These are phyloP conservation scores for Mycena metata DNA, from an alignment of 768 basidiomycete genomes.

Conservation along the genomic window DNA sequence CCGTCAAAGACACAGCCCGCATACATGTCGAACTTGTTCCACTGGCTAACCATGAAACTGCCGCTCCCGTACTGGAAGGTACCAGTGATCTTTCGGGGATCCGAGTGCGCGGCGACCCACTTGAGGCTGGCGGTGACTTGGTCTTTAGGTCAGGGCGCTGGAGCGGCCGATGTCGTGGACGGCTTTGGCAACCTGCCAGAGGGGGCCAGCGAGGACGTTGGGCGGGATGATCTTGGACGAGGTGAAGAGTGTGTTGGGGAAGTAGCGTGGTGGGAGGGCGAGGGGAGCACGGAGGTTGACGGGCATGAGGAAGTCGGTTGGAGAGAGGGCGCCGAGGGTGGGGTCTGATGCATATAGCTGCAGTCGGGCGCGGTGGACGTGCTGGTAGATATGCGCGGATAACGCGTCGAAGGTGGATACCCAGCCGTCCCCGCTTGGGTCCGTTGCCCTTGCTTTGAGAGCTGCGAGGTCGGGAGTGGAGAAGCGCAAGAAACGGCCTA, in stretches of 20 bases:
- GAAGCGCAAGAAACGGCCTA: constrained; percentile 38
- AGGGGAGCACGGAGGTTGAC: constrained; percentile 34
- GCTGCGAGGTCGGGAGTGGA: constrained; percentile 27
- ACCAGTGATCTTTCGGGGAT: constrained; percentile 17
- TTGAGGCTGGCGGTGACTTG: constrained; percentile 27
- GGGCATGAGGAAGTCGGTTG: constrained; percentile 37
- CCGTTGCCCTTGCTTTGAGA: constrained; percentile 33
- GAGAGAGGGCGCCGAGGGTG: constrained; percentile 25
- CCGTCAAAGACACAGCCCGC: constrained; percentile 31
- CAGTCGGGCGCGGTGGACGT: constrained; percentile 36
- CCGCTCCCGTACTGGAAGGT: constrained; percentile 37
- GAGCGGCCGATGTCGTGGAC: constrained; percentile 36
- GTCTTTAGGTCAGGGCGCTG: constrained; percentile 1
- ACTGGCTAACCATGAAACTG: constrained; percentile 38
- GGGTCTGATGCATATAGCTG: constrained; percentile 23
- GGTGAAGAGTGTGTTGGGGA: constrained; percentile 33
- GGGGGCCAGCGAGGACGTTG: constrained; percentile 32
- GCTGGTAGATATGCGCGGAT: constrained; percentile 35
- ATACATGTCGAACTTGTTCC: constrained; percentile 43
- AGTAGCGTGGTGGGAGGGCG: constrained; percentile 29
- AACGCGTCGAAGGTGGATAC: constrained; percentile 40
- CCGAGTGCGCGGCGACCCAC: constrained; percentile 38
- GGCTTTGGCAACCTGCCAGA: constrained; percentile 38
- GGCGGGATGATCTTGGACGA: constrained; percentile 21
- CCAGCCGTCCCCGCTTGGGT: constrained; percentile 29